A percentile compares a stretch with the other conserved stretches of the same genome.
Evolutionary conservation across 2,329 filamentous ascomycete species (phyloP).

Genomic region (Arthrobotrys iridis): DNA sequence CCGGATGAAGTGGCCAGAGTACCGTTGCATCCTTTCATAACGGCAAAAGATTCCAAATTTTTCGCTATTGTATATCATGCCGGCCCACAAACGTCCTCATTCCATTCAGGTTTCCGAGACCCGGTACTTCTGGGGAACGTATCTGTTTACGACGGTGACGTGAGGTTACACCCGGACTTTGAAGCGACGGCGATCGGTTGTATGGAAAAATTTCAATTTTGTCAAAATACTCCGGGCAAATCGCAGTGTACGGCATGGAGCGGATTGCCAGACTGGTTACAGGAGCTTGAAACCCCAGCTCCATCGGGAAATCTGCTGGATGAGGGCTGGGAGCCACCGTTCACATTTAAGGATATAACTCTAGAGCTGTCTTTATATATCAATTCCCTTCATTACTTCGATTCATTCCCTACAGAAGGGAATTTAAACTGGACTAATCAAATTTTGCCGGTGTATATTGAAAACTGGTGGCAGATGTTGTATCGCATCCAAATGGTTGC

Average conservation of each 20-base stretch:
- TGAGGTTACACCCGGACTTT: background rate
- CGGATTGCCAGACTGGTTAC: background rate
- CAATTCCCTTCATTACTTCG: background rate
- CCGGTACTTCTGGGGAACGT: background rate
- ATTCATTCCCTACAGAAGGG: background rate
- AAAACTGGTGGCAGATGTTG: background rate
- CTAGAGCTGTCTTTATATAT: background rate
- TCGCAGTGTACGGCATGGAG: background rate
- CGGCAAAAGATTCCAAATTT: background rate
- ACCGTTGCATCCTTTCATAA: background rate
- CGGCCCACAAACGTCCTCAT: background rate
- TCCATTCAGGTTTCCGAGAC: background rate
- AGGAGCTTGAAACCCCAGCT: background rate
- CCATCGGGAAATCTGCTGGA: background rate
- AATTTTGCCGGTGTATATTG: background rate
- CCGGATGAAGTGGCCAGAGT: background rate
- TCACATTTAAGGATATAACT: background rate
- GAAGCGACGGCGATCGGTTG: slow-evolving; percentile 6
- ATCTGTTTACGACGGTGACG: background rate
- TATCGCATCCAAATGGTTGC: background rate
- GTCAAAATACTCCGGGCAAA: background rate
- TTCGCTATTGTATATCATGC: background rate
- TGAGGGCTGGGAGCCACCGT: background rate
- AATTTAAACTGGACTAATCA: background rate
- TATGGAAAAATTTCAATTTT: slow-evolving; percentile 13